Evolutionary conservation across 2,329 filamentous ascomycete species (phyloP), one percentile per base, ranked within the genome.

Genomic region (Venturia nashicola): DNA sequence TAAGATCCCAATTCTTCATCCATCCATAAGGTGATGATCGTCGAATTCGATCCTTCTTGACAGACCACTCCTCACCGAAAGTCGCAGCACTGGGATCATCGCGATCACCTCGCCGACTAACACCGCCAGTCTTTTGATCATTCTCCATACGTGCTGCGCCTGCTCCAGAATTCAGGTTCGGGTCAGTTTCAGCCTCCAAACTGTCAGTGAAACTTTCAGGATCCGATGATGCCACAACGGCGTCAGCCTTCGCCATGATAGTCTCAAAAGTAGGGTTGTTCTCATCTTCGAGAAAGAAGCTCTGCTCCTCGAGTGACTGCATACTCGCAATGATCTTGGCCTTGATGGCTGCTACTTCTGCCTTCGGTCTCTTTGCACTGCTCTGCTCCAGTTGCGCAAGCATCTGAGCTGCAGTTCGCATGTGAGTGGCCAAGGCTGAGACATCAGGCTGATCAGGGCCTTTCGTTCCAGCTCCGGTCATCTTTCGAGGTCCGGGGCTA

Each of bases 301-400:
- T 92, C 72, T 93, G 88, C 73, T 94, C 90, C 73, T 94, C 90
- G 9, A 94, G 77, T 68, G 83, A 91, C 73, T 94, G 90, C 90
- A 94, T 94, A 73, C 89, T 93, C 2, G 90, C 90, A 69, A 94
- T 94, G 67, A 94, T 94, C 75, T 90, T 91, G 48, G 89, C 86
- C 68, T 90, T 83, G 72, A 94, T 94, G 8, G 89, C 88, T 20
- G 89, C 90, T 5, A 94, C 90, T 74, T 94, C 90, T 39, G 86
- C 84, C 71, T 84, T 88, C 1, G 90, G 90, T 42, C 90, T 81
- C 75, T 93, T 94, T 36, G 89, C 87, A 67, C 87, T 87, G 27
- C 88, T 93, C 1, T 88, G 84, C 65, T 94, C 89, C 11, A 94
- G 80, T 70, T 94, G 90, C 16, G 90, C 88, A 54, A 94, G 79